Evolutionary conservation across 2,329 filamentous ascomycete genomes (phyloP), one percentile per base, ranked within the genome.

Genomic region (Thielaviopsis musarum): DNA sequence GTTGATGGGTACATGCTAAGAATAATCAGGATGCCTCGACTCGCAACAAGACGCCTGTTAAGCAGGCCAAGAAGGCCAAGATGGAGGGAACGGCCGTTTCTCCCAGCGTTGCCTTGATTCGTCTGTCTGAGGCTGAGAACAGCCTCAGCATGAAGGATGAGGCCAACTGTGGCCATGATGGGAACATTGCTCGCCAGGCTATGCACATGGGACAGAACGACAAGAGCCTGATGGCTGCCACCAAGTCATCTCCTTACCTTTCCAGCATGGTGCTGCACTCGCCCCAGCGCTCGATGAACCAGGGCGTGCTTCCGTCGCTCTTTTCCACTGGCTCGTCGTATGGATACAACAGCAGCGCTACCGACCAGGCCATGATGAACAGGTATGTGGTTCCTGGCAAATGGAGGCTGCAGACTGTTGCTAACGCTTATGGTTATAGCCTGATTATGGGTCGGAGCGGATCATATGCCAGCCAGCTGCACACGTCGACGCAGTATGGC

Each of bases 331-430:
- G 24, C 30, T 19, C 56, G 13, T 30, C 15, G 12, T 49, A 51
- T 24, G n/a, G 45, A 13, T 52, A 51, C n/a, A 28, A 13, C 38
- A n/a, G 38, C 38, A 45, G 30, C n/a, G 19, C 45, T 28, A 17
- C 28, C 45, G 56, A 57, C 56, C 56, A 57, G 41, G 51, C 15
- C 56, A 57, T 57, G 56, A 57, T 57, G 45, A 57, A 57, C 26
- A 57, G 48, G 56, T 57, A 52, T 56, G 54, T 28, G 17, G 13
- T 45, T 49, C 1, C 4, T 21, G 45, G 7, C 9, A 19, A 2
- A 21, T 19, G 45, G 45, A 2, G 21, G 17, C 17, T 45, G 15
- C 13, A 45, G 7, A 45, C 38, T 2, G n/a, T 10, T 49, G n/a
- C 45, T 49, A 49, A 49, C n/a, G 38, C 10, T 34, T 45, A n/a